phyloP scores from a whole-genome alignment of 1,284 basidiomycete species.

The Apiotrichum porosum region DNA sequence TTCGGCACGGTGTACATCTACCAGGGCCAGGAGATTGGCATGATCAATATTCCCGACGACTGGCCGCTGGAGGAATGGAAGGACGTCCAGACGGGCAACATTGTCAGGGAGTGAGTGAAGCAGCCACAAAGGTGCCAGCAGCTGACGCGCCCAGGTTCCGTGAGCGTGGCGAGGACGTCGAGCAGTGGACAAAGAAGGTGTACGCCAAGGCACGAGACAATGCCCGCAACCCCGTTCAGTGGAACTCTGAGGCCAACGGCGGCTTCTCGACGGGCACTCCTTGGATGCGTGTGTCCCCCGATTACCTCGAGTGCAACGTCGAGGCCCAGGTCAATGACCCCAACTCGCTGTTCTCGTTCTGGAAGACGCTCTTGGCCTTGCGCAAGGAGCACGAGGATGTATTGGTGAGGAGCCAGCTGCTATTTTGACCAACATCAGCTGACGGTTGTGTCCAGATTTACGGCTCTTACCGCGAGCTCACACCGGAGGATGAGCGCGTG shows the following conservation, averaged over 20 bases:
- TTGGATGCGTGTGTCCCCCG: conserved; percentile 73
- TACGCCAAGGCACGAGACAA: conserved; percentile 62
- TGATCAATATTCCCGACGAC: conserved; percentile 61
- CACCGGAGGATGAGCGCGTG: conserved; percentile 53
- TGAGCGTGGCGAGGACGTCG: not conserved
- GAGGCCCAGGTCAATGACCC: conserved; percentile 53
- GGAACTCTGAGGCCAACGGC: conserved; percentile 56
- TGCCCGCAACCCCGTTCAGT: conserved; percentile 55
- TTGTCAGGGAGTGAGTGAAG: conserved; percentile 2
- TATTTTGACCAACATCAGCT: not conserved
- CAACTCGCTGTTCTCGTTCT: conserved; percentile 59
- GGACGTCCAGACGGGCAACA: conserved; percentile 48
- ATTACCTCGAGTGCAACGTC: conserved; percentile 62
- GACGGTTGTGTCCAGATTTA: conserved; percentile 51
- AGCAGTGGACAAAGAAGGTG: not conserved
- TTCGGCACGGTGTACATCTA: conserved; percentile 67
- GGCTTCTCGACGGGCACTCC: conserved; percentile 62
- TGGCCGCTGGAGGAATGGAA: conserved; percentile 71
- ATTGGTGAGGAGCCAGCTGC: conserved; percentile 51
- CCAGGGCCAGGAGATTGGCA: conserved; percentile 67
- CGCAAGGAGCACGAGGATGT: conserved; percentile 58
- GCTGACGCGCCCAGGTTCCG: not conserved
- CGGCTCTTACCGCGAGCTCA: conserved; percentile 57
- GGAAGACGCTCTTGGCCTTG: conserved; percentile 55
- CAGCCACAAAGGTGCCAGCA: too few species aligned